Evolutionary conservation across 2,329 filamentous ascomycete genomes (phyloP).

Genomic region (Alternaria brassicae): DNA sequence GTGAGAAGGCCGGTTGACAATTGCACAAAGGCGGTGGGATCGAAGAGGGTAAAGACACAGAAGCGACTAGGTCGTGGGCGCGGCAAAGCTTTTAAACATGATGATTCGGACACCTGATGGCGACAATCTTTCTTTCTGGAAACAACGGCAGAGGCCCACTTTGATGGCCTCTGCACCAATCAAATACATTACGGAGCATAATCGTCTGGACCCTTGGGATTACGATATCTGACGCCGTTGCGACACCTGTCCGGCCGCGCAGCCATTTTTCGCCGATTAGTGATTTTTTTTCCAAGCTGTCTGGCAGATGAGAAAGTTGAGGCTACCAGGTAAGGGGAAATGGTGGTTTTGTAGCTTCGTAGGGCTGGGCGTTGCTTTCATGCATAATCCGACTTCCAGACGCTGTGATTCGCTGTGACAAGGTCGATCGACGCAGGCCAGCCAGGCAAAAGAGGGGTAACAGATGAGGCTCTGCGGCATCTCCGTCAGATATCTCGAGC

Average conservation of each 20-base stretch:
- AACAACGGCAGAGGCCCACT: conserved; percentile 21
- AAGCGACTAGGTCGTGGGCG: background rate
- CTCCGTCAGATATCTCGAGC: conserved; percentile 1
- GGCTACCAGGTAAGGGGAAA: background rate
- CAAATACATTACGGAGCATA: conserved; percentile 5
- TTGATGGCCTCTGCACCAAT: conserved; percentile 23
- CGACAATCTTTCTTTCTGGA: conserved; percentile 31
- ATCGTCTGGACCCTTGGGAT: conserved; percentile 31
- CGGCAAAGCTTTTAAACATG: conserved; percentile 22
- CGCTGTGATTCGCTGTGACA: conserved; percentile 27
- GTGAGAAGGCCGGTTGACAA: conserved; percentile 20
- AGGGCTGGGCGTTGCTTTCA: conserved; percentile 7
- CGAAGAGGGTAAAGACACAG: conserved; percentile 13
- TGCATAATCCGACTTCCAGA: conserved; percentile 23
- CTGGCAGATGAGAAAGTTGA: background rate
- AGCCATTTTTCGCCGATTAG: conserved; percentile 23
- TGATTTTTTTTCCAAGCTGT: conserved; percentile 4
- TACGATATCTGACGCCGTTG: conserved; percentile 25
- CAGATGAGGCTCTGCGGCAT: conserved; percentile 25
- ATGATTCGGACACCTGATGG: conserved; percentile 17
- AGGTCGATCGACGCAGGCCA: conserved; percentile 26
- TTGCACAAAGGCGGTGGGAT: background rate
- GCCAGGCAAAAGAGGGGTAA: conserved; percentile 22
- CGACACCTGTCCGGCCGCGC: conserved; percentile 9
- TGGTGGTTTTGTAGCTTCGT: conserved; percentile 16